phyloP scores from a whole-genome alignment of 2,329 filamentous ascomycete species.

The Cladosporium phlei region DNA sequence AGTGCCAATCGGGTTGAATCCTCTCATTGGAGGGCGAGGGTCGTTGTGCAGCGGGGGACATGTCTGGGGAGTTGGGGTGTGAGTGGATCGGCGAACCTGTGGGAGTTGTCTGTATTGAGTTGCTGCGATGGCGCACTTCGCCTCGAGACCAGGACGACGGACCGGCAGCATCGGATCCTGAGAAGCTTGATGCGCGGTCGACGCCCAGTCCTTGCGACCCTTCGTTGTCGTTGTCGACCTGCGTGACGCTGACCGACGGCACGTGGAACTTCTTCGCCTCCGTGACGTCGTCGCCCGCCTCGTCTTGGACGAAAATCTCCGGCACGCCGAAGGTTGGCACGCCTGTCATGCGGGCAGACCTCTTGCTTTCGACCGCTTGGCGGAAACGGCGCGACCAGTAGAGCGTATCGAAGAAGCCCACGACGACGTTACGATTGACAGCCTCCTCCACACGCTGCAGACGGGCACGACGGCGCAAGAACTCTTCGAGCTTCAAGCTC shows the following conservation, averaged over 20 bases:
- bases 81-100: conserved; percentile 8
- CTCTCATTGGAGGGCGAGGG: conserved; percentile 24
- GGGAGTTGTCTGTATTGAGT: conserved; percentile 25
- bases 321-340: conserved; percentile 79
- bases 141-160: conserved; percentile 7
- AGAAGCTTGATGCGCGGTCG: conserved; percentile 17
- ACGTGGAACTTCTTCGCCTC: conserved; percentile 29
- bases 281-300: conserved; percentile 48
- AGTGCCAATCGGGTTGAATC: conserved; percentile 42
- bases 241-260: conserved; percentile 28
- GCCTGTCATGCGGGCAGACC: conserved; percentile 68
- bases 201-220: conserved; percentile 15
- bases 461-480: conserved; percentile 80
- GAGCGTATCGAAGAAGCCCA: conserved; percentile 92
- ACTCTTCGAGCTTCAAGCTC: conserved; percentile 90
- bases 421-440: conserved; percentile 80
- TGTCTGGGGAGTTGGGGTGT: conserved; percentile 13
- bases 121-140: conserved; percentile 22
- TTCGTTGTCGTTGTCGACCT: conserved; percentile 19
- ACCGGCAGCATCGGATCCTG: conserved; percentile 7
- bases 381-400: conserved; percentile 84
- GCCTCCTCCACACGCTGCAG: conserved; percentile 93
- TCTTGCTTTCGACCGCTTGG: conserved; percentile 66
- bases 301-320: conserved; percentile 84
- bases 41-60: conserved; percentile 19